Evolutionary conservation across 164 flowering plant genomes (phyloP), one percentile per base, ranked within the genome.

Genomic region (Vitis labrusca): DNA sequence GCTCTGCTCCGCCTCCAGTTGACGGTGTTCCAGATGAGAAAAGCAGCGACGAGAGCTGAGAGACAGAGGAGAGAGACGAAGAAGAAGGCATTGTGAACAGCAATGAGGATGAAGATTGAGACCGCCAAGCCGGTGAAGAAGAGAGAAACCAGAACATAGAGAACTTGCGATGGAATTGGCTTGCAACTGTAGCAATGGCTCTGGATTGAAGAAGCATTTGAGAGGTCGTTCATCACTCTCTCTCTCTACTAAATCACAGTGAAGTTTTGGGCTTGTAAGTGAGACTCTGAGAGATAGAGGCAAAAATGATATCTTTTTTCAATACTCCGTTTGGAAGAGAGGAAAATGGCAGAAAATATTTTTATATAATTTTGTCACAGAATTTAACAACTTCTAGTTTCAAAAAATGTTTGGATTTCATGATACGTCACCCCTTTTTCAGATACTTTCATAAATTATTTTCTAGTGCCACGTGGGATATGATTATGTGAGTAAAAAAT

Each of bases 51-150:
- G 5, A 85, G 70, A 64, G 77, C 50, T 1, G 80, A 81, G 66
- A 88, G 83, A 1, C 70, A 15, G 30, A 83, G 76, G 49, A 81
- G 53, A 56, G 70, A 62, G 63, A 85, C 56, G 59, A 88, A 76
- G 70, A 88, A 81, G 68, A 71, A 9, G 62, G 85, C 82, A 72
- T 86, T 85, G 82, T 73, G 89, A 48, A 88, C 88, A 15, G 68
- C 82, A n/a, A 81, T 59, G 54, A 84, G 81, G 70, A 88, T 83
- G 82, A 85, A 81, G 50, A 79, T 23, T 52, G 89, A 84, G 73
- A 84, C 71, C 0, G 74, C 72, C 10, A 86, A 63, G 16, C 80
- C 85, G 23, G 78, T 1, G 9, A 76, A 10, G 77, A 84, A 83
- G 52, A 86, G 80, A 51, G 79, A 13, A 11, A 79, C 1, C 19